These are phyloP conservation scores for Mallotus nudiflorus DNA, from an alignment of 345 rosid genomes.

Conservation along the genomic window DNA sequence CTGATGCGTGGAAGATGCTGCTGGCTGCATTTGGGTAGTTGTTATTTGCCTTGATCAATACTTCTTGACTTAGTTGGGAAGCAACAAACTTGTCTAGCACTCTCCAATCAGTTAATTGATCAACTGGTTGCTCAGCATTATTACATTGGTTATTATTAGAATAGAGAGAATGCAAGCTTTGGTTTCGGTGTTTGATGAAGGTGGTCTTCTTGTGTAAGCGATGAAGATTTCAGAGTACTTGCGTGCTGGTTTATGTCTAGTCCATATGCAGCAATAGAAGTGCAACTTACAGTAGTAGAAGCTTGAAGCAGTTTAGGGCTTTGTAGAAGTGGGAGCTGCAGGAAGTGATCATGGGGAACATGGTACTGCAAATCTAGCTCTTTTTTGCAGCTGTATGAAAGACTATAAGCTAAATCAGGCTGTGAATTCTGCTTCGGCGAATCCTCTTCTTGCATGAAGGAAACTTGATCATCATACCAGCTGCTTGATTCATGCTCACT, in stretches of 20 bases:
- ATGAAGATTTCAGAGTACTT: constrained; percentile 31
- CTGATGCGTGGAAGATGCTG: constrained; percentile 30
- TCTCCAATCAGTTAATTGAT: constrained; percentile 92
- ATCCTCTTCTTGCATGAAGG: constrained; percentile 64
- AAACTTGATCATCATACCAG: constrained; percentile 82
- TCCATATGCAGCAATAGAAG: constrained; percentile 40
- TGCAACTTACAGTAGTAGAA: constrained; percentile 40
- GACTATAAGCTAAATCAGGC: constrained; percentile 40
- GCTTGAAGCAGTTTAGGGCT: constrained; percentile 66
- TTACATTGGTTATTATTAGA: constrained; percentile 25
- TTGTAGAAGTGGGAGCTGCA: constrained; percentile 75
- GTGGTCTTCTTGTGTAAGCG: constrained; percentile 46
- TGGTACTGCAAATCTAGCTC: constrained; percentile 60
- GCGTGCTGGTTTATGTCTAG: constrained; percentile 46
- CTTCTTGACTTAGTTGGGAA: constrained; percentile 88
- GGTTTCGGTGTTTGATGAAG: constrained; percentile 40
- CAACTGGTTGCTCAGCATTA: constrained; percentile 39
- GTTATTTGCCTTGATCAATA: constrained; percentile 39
- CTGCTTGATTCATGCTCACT: constrained; percentile 57
- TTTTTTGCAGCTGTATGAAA: constrained; percentile 71
- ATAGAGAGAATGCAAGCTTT: constrained; percentile 31
- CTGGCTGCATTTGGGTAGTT: constrained; percentile 27
- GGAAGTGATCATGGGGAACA: constrained; percentile 52
- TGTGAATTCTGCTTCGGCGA: constrained; percentile 60
- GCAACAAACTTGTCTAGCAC: constrained; percentile 97